Percentiles rank a stretch among this genome's conserved stretches.
These are phyloP conservation scores for Cyberlindnera nakhonratchasimensis DNA, from an alignment of 805 yeast species.

Conservation along the genomic window DNA sequence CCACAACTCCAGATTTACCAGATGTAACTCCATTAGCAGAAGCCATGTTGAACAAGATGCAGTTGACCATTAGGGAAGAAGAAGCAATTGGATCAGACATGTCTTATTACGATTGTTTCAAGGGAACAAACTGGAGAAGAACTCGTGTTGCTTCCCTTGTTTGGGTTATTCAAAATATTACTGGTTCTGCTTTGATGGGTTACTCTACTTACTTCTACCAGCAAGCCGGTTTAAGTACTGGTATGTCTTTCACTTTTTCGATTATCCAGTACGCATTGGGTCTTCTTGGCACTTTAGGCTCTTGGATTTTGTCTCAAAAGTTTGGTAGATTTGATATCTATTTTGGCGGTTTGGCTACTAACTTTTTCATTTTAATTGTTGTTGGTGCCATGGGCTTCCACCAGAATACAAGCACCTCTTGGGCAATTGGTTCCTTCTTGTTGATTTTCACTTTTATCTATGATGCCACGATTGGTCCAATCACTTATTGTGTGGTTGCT, in stretches of 20 bases:
- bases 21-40: slow-evolving; percentile 25
- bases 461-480: slow-evolving; percentile 38
- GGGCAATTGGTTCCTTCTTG: slow-evolving; percentile 32
- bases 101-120: slow-evolving; percentile 42
- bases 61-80: slow-evolving; percentile 31
- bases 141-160: slow-evolving; percentile 36
- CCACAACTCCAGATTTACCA: slow-evolving; percentile 14
- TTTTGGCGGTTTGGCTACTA: slow-evolving; percentile 24
- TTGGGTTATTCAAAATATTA: slow-evolving; percentile 44
- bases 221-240: slow-evolving; percentile 44
- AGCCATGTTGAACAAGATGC: slow-evolving; percentile 33
- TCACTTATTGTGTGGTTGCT: slow-evolving; percentile 37
- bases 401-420: slow-evolving; percentile 13
- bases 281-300: slow-evolving; percentile 30
- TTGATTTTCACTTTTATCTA: slow-evolving; percentile 33
- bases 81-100: slow-evolving; percentile 25
- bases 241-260: slow-evolving; percentile 40
- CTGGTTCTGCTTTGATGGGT: slow-evolving; percentile 44
- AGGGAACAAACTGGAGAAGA: slow-evolving; percentile 41
- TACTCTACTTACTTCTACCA: slow-evolving; percentile 48
- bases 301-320: slow-evolving; percentile 33
- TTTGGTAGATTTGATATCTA: slow-evolving; percentile 31
- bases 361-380: slow-evolving; percentile 19
- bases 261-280: slow-evolving; percentile 35
- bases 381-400: slow-evolving; percentile 30